Evolutionary conservation across 306 rosid species (phyloP).

Genomic region (Pyrus pyrifolia): DNA sequence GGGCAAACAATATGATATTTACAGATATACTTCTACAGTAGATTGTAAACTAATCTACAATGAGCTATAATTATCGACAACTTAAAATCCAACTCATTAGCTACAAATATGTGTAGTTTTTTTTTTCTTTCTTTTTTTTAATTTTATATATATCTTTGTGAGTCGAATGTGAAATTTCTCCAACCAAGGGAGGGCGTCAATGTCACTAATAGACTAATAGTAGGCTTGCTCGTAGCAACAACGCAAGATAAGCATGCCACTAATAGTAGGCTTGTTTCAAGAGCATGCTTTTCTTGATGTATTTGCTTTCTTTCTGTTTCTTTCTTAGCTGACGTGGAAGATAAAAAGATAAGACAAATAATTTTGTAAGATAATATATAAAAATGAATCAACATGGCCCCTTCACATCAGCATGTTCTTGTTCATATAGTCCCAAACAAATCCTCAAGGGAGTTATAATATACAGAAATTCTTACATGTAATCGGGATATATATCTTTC

Average conservation of each 20-base stretch:
- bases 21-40: too few species aligned
- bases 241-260: too few species aligned
- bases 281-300: neutral
- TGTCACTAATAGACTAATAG: neutral
- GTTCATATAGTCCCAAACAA: neutral
- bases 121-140: too few species aligned
- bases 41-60: too few species aligned
- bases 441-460: neutral
- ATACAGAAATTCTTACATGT: neutral
- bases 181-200: rapidly evolving
- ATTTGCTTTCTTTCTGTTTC: neutral
- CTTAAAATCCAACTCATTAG: too few species aligned
- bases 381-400: neutral
- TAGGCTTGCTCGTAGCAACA: neutral
- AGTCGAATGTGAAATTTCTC: too few species aligned
- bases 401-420: neutral
- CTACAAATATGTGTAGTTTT: too few species aligned
- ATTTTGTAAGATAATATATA: neutral
- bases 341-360: neutral
- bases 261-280: neutral
- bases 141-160: neutral
- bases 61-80: too few species aligned
- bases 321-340: neutral
- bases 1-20: too few species aligned
- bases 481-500: too few species aligned